These are phyloP conservation scores for Cadophora sp. DNA, from an alignment of 2,329 filamentous ascomycete species.

Conservation along the genomic window DNA sequence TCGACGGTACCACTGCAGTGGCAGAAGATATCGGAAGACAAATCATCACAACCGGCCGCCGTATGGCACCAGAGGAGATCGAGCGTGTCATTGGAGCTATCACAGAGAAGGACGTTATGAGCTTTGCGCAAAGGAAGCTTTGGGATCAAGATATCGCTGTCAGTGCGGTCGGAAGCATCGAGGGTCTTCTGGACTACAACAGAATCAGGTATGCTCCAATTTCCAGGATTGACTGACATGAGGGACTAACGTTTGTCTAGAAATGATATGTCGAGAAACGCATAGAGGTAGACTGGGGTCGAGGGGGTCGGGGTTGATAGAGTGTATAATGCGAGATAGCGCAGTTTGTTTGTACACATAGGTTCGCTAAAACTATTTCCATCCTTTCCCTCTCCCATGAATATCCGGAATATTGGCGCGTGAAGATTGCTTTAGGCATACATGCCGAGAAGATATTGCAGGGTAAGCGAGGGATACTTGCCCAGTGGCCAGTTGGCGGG, in stretches of 20 bases:
- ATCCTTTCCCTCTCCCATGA: background rate
- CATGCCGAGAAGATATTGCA: background rate
- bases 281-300: slow-evolving; percentile 38
- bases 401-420: background rate
- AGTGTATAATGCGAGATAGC: slow-evolving; percentile 45
- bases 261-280: slow-evolving; percentile 86
- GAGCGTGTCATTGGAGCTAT: slow-evolving; percentile 89
- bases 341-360: slow-evolving; percentile 45
- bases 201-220: slow-evolving; percentile 72
- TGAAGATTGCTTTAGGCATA: too few species aligned
- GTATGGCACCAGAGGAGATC: slow-evolving; percentile 90
- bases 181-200: slow-evolving; percentile 80
- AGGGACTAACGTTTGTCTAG: slow-evolving; percentile 47
- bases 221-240: slow-evolving; percentile 47
- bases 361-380: slow-evolving; percentile 37
- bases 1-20: slow-evolving; percentile 95
- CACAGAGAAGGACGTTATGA: slow-evolving; percentile 96
- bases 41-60: slow-evolving; percentile 95
- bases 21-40: slow-evolving; percentile 99
- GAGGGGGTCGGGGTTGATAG: slow-evolving; percentile 35
- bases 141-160: slow-evolving; percentile 98
- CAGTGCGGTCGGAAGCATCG: slow-evolving; percentile 90
- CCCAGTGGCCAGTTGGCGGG: too few species aligned
- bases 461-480: too few species aligned
- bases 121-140: slow-evolving; percentile 91